A percentile compares a stretch with the other conserved stretches of the same genome.
Evolutionary conservation across 2,329 filamentous ascomycete species (phyloP).

Genomic region (Colletotrichum eleusines): DNA sequence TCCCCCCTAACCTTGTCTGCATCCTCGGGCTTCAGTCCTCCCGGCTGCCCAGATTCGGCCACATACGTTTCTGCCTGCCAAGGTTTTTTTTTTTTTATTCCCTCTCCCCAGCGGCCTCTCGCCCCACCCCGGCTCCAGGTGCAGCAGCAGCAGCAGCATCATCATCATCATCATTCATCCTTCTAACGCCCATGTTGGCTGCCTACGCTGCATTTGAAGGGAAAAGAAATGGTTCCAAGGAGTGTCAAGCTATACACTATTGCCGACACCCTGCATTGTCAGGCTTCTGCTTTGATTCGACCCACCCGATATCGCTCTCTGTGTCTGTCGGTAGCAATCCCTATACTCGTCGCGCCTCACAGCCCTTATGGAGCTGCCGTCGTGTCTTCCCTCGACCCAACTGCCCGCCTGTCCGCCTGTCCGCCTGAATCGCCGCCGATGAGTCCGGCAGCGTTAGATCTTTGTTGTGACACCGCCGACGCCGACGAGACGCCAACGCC

Average conservation of each 20-base stretch:
- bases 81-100: background rate
- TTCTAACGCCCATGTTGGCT: background rate
- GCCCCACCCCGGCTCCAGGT: background rate
- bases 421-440: background rate
- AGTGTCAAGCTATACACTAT: background rate
- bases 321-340: background rate
- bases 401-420: too few species aligned
- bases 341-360: background rate
- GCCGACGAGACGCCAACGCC: constrained; percentile 15
- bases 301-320: background rate
- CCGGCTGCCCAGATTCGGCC: background rate
- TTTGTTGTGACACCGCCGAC: background rate
- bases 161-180: too few species aligned
- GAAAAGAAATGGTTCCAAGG: background rate
- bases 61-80: background rate
- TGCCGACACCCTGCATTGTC: too few species aligned
- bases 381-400: background rate
- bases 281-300: too few species aligned
- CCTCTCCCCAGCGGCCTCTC: background rate
- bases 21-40: background rate
- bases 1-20: background rate
- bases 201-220: background rate
- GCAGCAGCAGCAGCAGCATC: background rate
- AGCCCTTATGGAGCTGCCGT: constrained; percentile 8
- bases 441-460: background rate